Percentiles rank a stretch among this genome's conserved stretches.
These are phyloP conservation scores for Rhizodiscina lignyota DNA, from an alignment of 495 filamentous ascomycete genomes.

Conservation along the genomic window DNA sequence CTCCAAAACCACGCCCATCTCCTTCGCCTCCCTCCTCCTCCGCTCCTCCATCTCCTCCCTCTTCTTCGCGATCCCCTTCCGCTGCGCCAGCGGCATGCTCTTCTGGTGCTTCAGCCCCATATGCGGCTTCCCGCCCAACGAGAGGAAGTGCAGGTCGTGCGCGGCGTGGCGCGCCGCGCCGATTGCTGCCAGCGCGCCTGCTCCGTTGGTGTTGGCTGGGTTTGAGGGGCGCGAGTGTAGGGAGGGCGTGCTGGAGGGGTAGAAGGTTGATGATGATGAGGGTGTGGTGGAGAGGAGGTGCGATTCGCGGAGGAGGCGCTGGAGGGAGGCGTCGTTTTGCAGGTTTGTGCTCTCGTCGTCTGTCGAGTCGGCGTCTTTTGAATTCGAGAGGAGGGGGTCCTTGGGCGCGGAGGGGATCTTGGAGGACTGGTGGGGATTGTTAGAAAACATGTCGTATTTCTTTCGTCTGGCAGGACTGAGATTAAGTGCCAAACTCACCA, in stretches of 20 bases:
- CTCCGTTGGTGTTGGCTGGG: neutral
- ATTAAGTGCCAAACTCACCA: too few species aligned
- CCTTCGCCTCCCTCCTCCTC: neutral
- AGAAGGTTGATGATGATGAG: too few species aligned
- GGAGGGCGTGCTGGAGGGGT: too few species aligned
- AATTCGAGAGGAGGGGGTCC: too few species aligned
- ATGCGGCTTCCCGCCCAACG: conserved; percentile 1
- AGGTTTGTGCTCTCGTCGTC: neutral
- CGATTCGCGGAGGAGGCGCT: neutral
- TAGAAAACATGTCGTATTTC: too few species aligned
- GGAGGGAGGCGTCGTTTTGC: neutral
- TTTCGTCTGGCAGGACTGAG: too few species aligned
- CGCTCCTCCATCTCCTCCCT: neutral
- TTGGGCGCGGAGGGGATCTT: too few species aligned
- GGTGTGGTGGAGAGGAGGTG: neutral
- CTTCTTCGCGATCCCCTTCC: neutral
- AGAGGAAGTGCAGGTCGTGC: neutral
- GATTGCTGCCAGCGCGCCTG: neutral
- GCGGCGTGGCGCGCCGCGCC: neutral
- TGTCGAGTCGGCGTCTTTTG: neutral
- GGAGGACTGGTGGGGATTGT: too few species aligned
- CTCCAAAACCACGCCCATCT: conserved; percentile 1
- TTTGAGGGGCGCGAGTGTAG: too few species aligned
- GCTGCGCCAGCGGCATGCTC: neutral
- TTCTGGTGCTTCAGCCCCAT: neutral